A percentile compares a stretch with the other conserved stretches of the same genome.
These are phyloP conservation scores for Nigrospora oryzae DNA, from an alignment of 2,329 filamentous ascomycete genomes.

Conservation along the genomic window DNA sequence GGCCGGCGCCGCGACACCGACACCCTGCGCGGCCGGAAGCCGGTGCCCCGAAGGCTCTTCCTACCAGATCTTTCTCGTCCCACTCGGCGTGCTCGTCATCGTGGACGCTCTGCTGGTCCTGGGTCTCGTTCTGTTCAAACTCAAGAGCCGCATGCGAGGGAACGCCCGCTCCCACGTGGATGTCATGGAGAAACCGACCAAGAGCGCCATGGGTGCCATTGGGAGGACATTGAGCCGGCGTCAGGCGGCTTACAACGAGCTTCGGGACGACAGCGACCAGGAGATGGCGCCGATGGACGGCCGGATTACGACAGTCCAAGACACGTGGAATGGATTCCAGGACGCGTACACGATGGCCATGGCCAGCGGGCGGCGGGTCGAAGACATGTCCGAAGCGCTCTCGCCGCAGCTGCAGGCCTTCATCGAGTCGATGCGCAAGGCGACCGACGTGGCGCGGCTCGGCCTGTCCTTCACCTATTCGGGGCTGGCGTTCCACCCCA, in stretches of 20 bases:
- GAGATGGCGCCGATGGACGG: conserved; percentile 26
- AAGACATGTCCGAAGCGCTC: conserved; percentile 20
- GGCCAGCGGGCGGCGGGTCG: conserved; percentile 13
- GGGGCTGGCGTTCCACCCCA: conserved; percentile 38
- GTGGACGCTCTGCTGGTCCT: conserved; percentile 32
- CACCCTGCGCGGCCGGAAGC: conserved; percentile 36
- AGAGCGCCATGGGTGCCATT: conserved; percentile 15
- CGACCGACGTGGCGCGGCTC: conserved; percentile 40
- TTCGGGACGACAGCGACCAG: conserved; percentile 21
- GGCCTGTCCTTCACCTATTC: conserved; percentile 46
- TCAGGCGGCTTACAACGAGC: conserved; percentile 23
- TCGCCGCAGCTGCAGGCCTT: conserved; percentile 36
- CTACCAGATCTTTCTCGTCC: conserved; percentile 30
- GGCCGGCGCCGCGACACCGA: conserved; percentile 35
- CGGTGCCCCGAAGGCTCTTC: conserved; percentile 34
- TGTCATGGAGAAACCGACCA: conserved; percentile 8
- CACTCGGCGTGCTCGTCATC: conserved; percentile 29
- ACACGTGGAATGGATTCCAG: conserved; percentile 25
- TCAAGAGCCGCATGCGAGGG: conserved; percentile 25
- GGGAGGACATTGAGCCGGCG: conserved; percentile 13
- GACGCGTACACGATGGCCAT: conserved; percentile 24
- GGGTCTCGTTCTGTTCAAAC: conserved; percentile 21
- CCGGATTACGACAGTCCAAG: conserved; percentile 17
- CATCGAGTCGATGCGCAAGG: conserved; percentile 42
- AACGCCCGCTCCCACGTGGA: conserved; percentile 14